Evolutionary conservation across 306 rosid genomes (phyloP).

Genomic region (peach (Prunus persica)): Prunus_persica_NCBIv2 NC_034013.1:3693001-3693500

Average conservation of each 20-base stretch:
- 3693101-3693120: not conserved
- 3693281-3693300: not conserved
- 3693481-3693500: too few species aligned
- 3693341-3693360: not conserved
- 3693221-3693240: not conserved
- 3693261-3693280: not conserved
- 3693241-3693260: not conserved
- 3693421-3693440: too few species aligned
- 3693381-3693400: too few species aligned
- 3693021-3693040: conserved; percentile 3
- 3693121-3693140: not conserved
- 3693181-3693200: not conserved
- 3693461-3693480: too few species aligned
- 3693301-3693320: too few species aligned
- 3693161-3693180: not conserved
- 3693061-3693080: not conserved
- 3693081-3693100: not conserved
- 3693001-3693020: conserved; percentile 6
- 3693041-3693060: not conserved
- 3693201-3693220: not conserved
- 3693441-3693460: too few species aligned
- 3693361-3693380: too few species aligned
- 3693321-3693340: not conserved
- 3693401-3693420: too few species aligned
- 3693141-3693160: not conserved